Conservation (phyloP, 345 rosid genomes). For the Syzygium oleosum region DNA sequence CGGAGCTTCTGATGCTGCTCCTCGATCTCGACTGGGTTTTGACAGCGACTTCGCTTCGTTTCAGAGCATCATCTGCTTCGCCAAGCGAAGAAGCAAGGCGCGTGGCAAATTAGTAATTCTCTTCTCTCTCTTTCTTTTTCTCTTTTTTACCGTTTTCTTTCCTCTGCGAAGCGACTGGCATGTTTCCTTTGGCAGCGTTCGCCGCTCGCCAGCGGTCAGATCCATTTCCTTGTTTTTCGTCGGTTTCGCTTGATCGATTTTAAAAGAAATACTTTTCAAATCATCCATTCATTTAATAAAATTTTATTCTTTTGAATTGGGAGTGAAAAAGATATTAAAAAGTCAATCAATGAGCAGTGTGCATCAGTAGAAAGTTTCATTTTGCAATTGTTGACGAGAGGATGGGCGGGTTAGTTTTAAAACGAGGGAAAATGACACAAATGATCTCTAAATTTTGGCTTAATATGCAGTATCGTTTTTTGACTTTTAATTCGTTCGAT, state of each 20-base stretch:
- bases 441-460: rapidly evolving
- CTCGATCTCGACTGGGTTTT: not conserved
- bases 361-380: not conserved
- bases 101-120: not conserved
- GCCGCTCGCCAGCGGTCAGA: not conserved
- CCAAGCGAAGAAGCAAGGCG: not conserved
- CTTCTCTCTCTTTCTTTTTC: not conserved
- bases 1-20: not conserved
- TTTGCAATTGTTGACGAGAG: not conserved
- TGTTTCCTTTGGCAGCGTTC: not conserved
- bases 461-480: rapidly evolving
- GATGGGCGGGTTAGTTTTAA: not conserved
- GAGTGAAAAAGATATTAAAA: not conserved
- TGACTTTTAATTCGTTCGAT: not conserved
- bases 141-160: not conserved
- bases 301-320: too few species aligned
- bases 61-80: not conserved
- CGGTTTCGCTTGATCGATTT: too few species aligned
- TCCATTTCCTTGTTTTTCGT: too few species aligned
- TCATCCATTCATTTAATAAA: not conserved
- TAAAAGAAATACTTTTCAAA: rapidly evolving
- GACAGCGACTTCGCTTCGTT: not conserved
- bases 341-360: not conserved
- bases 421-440: not conserved
- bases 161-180: not conserved